phyloP scores from a whole-genome alignment of 306 rosid genomes.

The Oxytropis ochrocephala region DNA sequence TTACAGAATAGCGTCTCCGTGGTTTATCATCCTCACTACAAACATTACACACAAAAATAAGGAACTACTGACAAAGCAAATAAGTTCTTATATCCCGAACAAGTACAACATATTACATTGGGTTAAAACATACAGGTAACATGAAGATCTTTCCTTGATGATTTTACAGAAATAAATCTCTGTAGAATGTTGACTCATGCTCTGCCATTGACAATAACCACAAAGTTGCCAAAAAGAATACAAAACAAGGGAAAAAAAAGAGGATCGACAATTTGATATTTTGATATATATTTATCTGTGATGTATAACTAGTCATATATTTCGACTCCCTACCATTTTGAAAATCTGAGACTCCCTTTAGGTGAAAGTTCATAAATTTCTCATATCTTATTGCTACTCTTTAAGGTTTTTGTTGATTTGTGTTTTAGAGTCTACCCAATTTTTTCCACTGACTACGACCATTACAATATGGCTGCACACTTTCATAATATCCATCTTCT shows the following conservation, averaged over 20 bases:
- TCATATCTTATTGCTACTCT: background rate
- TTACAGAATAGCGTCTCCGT: background rate
- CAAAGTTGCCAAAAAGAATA: background rate
- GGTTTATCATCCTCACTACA: background rate
- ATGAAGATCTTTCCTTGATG: background rate
- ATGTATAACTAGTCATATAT: conserved; percentile 1
- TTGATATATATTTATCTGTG: background rate
- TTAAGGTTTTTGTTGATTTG: background rate
- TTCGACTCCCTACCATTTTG: background rate
- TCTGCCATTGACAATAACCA: conserved; percentile 19
- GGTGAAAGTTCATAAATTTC: background rate
- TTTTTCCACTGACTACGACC: background rate
- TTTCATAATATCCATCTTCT: background rate
- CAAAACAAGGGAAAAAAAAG: background rate
- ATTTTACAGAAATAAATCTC: background rate
- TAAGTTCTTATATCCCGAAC: background rate
- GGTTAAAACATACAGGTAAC: background rate
- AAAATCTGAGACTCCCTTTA: background rate
- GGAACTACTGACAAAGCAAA: background rate
- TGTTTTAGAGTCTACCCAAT: background rate
- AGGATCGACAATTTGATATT: background rate
- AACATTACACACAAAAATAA: background rate
- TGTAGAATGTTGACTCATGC: background rate
- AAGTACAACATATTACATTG: background rate
- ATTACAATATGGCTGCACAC: background rate